phyloP scores from a whole-genome alignment of 805 yeast species.

The Kodamaea fukazawae region DNA sequence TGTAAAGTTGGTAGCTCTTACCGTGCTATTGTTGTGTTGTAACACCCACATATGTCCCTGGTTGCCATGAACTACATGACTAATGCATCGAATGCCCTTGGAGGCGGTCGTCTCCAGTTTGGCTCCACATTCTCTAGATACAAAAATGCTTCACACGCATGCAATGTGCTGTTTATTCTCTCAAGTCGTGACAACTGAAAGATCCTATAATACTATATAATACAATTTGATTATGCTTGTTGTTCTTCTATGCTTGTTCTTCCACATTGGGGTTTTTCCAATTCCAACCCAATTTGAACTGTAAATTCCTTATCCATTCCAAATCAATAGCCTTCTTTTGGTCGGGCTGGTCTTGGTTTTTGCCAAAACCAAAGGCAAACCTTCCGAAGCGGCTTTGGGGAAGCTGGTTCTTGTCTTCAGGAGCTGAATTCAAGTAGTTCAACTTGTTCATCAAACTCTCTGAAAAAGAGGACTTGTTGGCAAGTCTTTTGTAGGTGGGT shows the following conservation, averaged over 20 bases:
- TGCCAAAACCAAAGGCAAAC: slow-evolving; percentile 7
- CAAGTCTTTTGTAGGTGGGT: slow-evolving; percentile 10
- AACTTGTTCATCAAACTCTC: slow-evolving; percentile 19
- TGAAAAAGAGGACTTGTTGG: slow-evolving; percentile 18
- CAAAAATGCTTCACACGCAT: too few species aligned
- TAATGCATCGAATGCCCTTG: too few species aligned
- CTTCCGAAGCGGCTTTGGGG: slow-evolving; percentile 9
- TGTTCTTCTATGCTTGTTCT: slow-evolving; percentile 1
- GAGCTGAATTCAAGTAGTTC: slow-evolving; percentile 18
- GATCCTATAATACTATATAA: slow-evolving; percentile 5
- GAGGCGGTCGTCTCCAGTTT: too few species aligned
- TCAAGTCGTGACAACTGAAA: too few species aligned
- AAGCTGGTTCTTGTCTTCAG: slow-evolving; percentile 13
- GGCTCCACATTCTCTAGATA: too few species aligned
- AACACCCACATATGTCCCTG: too few species aligned
- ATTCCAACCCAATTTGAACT: slow-evolving; percentile 11
- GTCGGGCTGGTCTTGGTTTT: neutral
- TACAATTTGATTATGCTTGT: slow-evolving; percentile 1
- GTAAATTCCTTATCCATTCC: slow-evolving; percentile 14
- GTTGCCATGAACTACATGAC: too few species aligned
- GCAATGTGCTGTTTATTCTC: too few species aligned
- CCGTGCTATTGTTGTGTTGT: too few species aligned
- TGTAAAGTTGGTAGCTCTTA: too few species aligned
- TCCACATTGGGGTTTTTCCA: slow-evolving; percentile 11
- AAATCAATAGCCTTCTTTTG: slow-evolving; percentile 11